Base-by-base conservation (phyloP, 2,329 filamentous ascomycete species). In the Epichloe hybrida region DNA sequence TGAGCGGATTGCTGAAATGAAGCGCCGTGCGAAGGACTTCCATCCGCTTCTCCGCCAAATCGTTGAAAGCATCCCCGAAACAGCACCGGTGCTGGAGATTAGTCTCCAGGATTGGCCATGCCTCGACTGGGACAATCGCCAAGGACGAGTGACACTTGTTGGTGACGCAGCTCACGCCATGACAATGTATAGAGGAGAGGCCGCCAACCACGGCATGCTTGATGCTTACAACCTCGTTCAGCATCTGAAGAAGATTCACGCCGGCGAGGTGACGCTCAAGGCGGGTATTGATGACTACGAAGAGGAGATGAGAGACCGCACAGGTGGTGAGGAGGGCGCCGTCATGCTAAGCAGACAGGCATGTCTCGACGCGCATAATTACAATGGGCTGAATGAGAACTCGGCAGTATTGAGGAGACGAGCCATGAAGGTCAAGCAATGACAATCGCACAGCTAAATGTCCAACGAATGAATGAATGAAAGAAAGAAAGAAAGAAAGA, bases 141-240 rank as follows among this genome's bases (percentile, higher is more conserved):
- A 61, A 40, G 74, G 73, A 3, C 63, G 66, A 1, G 68, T 74
- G 3, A 73, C 73, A 1, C 60, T 80, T 1, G 65, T 71, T 4
- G 76, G 77, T 3, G 77, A 80, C 57, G 71, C 75, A 2, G 75
- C 75, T 0, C 76, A 80, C 59, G 71, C 75, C n/a, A 79, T 80
- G 76, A 76, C 74, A 34, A 77, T 78, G 74, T 77, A 65, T 49
- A 62, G 68, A 15, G 68, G 68, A 27, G 67, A 70, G 49, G 68
- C 62, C 1, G 64, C 61, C 7, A 70, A 70, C 50, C 67, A 70
- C 51, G 67, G 66, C 15, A 66, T 70, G 12, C 58, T 68, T n/a
- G 67, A 70, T 47, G 67, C 67, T 2, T 61, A 60, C 38, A 54
- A 61, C 38, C 57, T 69, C 38, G 50, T 55, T 13, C 55, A 58